Evolutionary conservation across 441 rosid genomes (phyloP), one percentile per base, ranked within the genome.

Genomic region (Sinapis alba): DNA sequence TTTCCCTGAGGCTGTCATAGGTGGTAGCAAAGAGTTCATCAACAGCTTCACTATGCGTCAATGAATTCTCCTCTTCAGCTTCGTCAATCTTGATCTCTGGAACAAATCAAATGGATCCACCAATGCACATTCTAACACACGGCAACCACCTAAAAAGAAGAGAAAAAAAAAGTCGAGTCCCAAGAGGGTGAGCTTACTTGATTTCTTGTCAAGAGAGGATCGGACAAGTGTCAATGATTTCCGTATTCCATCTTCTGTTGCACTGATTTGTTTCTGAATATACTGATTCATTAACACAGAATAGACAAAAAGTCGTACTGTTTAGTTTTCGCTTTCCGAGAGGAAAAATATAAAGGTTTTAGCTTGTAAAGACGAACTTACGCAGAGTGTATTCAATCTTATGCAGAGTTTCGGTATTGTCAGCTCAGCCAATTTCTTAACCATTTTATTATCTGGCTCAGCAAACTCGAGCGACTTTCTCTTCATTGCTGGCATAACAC

Each of bases 301-400:
- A 74, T 16, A 8, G 9, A 28, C 32, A 41, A 38, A 21, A 30
- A 5, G 66, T 20, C 23, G n/a, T 11, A 7, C 23, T 27, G n/a
- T 27, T 58, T 34, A 26, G 30, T 41, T 28, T 65, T 20, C 24
- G 6, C 3, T 8, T 32, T 32, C 38, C 5, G 47, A 19, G 27
- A 58, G 24, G 38, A 16, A 57, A 16, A 34, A 6, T 41, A 65
- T 11, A 4, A 51, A 75, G 50, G 60, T 75, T 65, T 75, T 41
- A 65, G 65, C 34, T 41, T 60, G 65, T 11, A 66, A 54, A 18
- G 54, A 66, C 43, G 43, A 65, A 76, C 88, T 83, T 83, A 96
- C 99, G 74, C 89, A 90, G 84, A 96, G 94, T 67, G 99, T 93
- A 82, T 96, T 93, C 83, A 92, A 82, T 80, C 91, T 89, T 80